Conservation (phyloP, 106 monocot genomes). For the Apostasia ramifera region DNA sequence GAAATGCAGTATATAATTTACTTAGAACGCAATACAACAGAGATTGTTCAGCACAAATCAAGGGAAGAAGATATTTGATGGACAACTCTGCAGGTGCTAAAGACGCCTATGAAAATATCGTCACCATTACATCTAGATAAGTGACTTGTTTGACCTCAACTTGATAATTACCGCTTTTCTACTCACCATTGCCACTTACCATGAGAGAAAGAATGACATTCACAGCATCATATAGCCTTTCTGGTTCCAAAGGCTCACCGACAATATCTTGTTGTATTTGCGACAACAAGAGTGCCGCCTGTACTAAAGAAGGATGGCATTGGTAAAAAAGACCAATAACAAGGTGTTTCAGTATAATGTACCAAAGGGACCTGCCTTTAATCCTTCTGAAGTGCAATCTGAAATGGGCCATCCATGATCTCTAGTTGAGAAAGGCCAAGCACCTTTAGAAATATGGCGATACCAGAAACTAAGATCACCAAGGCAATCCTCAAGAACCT, state of each 20-base stretch:
- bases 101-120: neutral
- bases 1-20: too few species aligned
- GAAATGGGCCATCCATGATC: conserved; percentile 93
- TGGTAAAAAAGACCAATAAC: neutral
- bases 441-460: conserved; percentile 87
- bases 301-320: conserved; percentile 12
- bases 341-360: neutral
- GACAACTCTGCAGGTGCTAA: too few species aligned
- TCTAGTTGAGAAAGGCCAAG: conserved; percentile 83
- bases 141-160: neutral
- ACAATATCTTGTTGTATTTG: conserved; percentile 58
- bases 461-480: conserved; percentile 85
- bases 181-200: conserved; percentile 30
- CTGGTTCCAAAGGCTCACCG: conserved; percentile 50
- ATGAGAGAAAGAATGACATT: conserved; percentile 74
- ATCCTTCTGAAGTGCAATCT: conserved; percentile 83
- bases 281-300: conserved; percentile 71
- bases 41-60: too few species aligned
- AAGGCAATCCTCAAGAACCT: conserved; percentile 68
- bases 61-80: too few species aligned
- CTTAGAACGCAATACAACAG: too few species aligned
- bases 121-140: neutral
- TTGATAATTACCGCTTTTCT: neutral
- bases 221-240: conserved; percentile 75
- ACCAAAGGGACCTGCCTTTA: conserved; percentile 36